phyloP scores from a whole-genome alignment of 495 filamentous ascomycete genomes.

The Talaromyces liani region DNA sequence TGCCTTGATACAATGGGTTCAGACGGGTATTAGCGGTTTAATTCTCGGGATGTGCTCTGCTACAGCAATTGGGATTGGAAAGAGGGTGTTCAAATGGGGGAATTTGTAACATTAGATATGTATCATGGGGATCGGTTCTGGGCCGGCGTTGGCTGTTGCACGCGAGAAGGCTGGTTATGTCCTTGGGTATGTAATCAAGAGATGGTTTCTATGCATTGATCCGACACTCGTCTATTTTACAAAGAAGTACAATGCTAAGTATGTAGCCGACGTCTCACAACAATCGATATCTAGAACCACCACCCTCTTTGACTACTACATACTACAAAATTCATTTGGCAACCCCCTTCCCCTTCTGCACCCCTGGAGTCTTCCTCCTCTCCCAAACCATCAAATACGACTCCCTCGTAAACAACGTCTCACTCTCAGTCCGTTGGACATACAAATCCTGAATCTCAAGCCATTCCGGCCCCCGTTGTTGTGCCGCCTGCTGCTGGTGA shows the following conservation, averaged over 20 bases:
- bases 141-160: not conserved
- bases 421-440: conserved; percentile 76
- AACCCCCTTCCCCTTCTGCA: conserved; percentile 36
- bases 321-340: conserved; percentile 4
- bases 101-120: conserved; percentile 19
- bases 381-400: conserved; percentile 97
- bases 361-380: conserved; percentile 52
- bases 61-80: conserved; percentile 37
- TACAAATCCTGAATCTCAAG: conserved; percentile 89
- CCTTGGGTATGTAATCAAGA: not conserved
- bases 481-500: conserved; percentile 18
- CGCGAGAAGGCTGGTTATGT: not conserved
- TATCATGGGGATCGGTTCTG: not conserved
- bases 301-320: not conserved
- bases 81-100: conserved; percentile 41
- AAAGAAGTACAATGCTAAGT: not conserved
- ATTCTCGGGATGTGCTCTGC: conserved; percentile 39
- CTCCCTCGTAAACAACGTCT: conserved; percentile 86
- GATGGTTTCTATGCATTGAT: not conserved
- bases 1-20: conserved; percentile 37
- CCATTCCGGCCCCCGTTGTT: conserved; percentile 60
- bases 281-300: not conserved
- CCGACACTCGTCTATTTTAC: not conserved
- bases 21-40: conserved; percentile 33
- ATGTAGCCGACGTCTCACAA: not conserved